Evolutionary conservation across 371 early-diverging fungal species (phyloP), one percentile per base, ranked within the genome.

Genomic region (Coemansia sp.): DNA sequence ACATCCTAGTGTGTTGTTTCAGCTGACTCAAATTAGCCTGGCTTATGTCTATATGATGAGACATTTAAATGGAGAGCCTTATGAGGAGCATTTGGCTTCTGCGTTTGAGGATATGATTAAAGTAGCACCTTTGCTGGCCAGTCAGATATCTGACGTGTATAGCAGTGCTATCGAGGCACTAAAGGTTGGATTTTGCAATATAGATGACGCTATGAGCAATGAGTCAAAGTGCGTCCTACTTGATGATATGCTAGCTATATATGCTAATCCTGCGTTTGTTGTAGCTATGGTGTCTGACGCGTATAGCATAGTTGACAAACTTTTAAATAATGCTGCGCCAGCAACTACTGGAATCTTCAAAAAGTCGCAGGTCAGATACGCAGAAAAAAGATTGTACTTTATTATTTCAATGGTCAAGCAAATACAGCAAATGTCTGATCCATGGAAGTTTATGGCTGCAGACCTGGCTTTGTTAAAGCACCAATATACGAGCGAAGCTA

Each of bases 41-140:
- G 72, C 76, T 1, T 75, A 75, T 10, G 68, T 64, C 0, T 75
- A 71, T 53, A 75, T 62, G 72, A 71, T 75, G 76, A 67, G 76
- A 4, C 76, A 67, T 34, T 53, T 72, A 7, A 61, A 72, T 24
- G 76, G 76, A 5, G 73, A 72, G 11, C 54, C 76, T 13, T 61
- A 53, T 11, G 64, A 61, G 1, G 42, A 48, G 2, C 71, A 67
- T 39, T 11, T 64, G 4, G 31, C 53, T 5, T 31, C 26, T 7
- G 67, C 68, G 5, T 67, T 71, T 24, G 24, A 34, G 5, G 68
- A 58, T 27, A 26, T 75, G 24, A 37, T 27, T 5, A 51, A 24
- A 18, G 64, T 58, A 6, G 59, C 73, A 10, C 73, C 76, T 2
- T 37, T 75, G 11, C 16, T 75, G 26, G 29, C 62, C 1, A 61